phyloP scores from a whole-genome alignment of 768 basidiomycete genomes.

The Trametes villosa region DNA sequence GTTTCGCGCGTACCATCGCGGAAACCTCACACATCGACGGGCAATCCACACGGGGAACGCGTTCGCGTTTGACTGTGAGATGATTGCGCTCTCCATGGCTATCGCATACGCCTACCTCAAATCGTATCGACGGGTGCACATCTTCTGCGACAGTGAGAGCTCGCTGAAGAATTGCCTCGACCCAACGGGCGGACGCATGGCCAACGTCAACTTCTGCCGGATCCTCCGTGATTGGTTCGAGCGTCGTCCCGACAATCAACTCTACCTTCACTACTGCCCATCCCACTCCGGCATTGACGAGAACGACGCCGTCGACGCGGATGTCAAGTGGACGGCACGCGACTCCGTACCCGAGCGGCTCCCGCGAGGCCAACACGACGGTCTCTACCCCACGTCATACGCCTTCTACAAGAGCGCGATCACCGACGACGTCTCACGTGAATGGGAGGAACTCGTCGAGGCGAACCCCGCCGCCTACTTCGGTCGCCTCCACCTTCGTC shows the following conservation, averaged over 20 bases:
- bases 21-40: not conserved
- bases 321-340: not conserved
- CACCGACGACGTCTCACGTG: too few relatives aligned
- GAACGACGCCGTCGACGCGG: not conserved
- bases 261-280: constrained; percentile 1
- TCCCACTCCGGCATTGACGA: not conserved
- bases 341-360: not conserved
- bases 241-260: not conserved
- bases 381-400: too few relatives aligned
- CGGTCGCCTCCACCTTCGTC: not conserved
- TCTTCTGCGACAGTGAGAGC: not conserved
- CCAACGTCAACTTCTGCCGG: not conserved
- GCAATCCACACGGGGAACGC: not conserved
- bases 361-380: too few relatives aligned
- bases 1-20: not conserved
- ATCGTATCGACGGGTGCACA: not conserved
- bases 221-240: not conserved
- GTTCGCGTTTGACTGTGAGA: not conserved
- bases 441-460: not conserved
- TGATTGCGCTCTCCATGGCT: not conserved
- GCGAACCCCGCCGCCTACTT: too few relatives aligned
- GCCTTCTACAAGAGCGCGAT: too few relatives aligned
- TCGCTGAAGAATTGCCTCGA: not conserved
- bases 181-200: not conserved
- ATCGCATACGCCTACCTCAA: too few relatives aligned